Conservation (phyloP, 192 early-diverging fungal species). For the Entrophospora sp. region DNA sequence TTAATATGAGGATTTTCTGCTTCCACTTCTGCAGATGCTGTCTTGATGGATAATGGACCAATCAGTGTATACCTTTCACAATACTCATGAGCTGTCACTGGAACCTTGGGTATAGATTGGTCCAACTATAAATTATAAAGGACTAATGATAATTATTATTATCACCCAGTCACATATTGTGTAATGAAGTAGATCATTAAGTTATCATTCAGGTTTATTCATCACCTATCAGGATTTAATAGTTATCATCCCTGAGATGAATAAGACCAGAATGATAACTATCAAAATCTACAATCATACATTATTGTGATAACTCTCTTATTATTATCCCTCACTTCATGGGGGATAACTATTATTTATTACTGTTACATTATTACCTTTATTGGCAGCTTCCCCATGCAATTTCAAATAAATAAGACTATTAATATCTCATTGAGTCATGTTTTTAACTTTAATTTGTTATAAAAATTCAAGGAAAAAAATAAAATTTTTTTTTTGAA, state of each 20-base stretch:
- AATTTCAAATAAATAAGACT: conserved; percentile 82
- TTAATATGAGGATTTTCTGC: conserved; percentile 56
- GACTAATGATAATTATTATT: background rate
- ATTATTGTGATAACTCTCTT: too few relatives aligned
- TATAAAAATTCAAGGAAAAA: too few relatives aligned
- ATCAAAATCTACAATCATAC: too few relatives aligned
- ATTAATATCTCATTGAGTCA: conserved; percentile 28
- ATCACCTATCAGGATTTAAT: too few relatives aligned
- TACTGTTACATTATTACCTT: conserved; percentile 57
- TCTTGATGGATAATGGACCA: conserved; percentile 80
- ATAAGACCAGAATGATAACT: too few relatives aligned
- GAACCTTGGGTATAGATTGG: conserved; percentile 98
- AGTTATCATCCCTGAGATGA: too few relatives aligned
- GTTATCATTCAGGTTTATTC: too few relatives aligned
- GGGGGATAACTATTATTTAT: too few relatives aligned
- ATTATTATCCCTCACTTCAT: too few relatives aligned
- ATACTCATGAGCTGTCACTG: conserved; percentile 90
- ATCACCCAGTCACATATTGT: too few relatives aligned
- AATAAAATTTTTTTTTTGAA: too few relatives aligned
- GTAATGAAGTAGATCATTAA: background rate
- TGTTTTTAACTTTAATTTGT: background rate
- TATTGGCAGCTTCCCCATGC: conserved; percentile 98
- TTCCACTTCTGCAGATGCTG: conserved; percentile 88
- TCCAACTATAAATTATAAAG: conserved; percentile 56
- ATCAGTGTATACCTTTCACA: conserved; percentile 89